These are phyloP conservation scores for Sergeia podlipaevii DNA, from an alignment of 208 protist species.

Conservation along the genomic window DNA sequence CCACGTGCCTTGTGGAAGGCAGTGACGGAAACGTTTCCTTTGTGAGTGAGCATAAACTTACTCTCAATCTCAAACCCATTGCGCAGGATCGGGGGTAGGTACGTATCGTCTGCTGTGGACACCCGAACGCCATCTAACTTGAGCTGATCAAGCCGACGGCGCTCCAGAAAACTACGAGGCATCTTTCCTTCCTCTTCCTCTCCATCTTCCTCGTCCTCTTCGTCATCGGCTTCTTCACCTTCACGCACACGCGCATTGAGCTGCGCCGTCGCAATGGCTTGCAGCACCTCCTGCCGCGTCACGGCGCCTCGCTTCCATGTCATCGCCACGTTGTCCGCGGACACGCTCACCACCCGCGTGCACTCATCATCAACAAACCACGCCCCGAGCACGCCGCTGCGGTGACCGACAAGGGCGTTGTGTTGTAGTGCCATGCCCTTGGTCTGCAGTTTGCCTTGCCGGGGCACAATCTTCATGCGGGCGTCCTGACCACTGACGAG, in stretches of 20 bases:
- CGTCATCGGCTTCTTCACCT: slow-evolving; percentile 13
- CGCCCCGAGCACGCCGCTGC: slow-evolving; percentile 79
- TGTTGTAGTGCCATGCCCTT: slow-evolving; percentile 79
- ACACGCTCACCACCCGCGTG: slow-evolving; percentile 68
- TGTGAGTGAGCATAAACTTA: slow-evolving; percentile 87
- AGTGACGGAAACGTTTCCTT: slow-evolving; percentile 77
- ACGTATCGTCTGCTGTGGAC: slow-evolving; percentile 60
- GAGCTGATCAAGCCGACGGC: slow-evolving; percentile 69
- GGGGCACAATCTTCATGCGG: slow-evolving; percentile 87
- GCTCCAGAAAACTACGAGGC: slow-evolving; percentile 78
- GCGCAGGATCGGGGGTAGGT: slow-evolving; percentile 67
- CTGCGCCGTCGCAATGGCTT: slow-evolving; percentile 68
- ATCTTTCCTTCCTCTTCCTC: slow-evolving; percentile 37
- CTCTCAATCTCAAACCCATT: slow-evolving; percentile 80
- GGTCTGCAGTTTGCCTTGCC: slow-evolving; percentile 58
- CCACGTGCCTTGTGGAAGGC: slow-evolving; percentile 71
- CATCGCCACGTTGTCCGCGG: slow-evolving; percentile 79
- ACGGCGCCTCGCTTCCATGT: slow-evolving; percentile 64
- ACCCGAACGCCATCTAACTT: slow-evolving; percentile 77
- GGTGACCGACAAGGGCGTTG: slow-evolving; percentile 82
- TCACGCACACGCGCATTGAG: slow-evolving; percentile 48
- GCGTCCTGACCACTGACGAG: slow-evolving; percentile 85
- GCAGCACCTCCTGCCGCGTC: slow-evolving; percentile 77
- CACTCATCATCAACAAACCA: slow-evolving; percentile 71
- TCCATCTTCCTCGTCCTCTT: slow-evolving; percentile 26